Conservation (phyloP, 78 protist genomes). For the Dictyostelium citrinum region DNA sequence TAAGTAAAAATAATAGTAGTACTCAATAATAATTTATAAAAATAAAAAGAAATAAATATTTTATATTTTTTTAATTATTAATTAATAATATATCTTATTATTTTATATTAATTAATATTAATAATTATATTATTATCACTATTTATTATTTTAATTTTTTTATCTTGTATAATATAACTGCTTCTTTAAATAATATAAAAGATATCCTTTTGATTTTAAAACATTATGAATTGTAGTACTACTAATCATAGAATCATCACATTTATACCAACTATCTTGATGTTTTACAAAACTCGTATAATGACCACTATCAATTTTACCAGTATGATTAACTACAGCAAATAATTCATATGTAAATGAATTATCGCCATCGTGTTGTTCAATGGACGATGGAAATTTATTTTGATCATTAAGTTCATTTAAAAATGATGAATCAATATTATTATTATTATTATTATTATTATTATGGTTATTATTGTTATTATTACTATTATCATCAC, state of each 20-base stretch:
- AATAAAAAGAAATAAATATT: not conserved
- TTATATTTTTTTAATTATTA: not conserved
- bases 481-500: not conserved
- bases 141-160: not conserved
- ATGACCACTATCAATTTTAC: slow-evolving; percentile 79
- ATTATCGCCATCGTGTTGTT: not conserved
- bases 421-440: not conserved
- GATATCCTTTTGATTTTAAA: slow-evolving; percentile 59
- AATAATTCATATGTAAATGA: slow-evolving; percentile 56
- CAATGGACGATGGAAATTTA: not conserved
- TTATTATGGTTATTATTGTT: not conserved
- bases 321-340: slow-evolving; percentile 77
- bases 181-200: slow-evolving; percentile 55
- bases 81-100: too few relatives aligned
- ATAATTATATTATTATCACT: not conserved
- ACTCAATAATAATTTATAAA: not conserved
- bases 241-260: slow-evolving; percentile 73
- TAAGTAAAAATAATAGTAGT: not conserved
- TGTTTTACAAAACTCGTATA: slow-evolving; percentile 75
- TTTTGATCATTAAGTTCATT: not conserved
- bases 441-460: not conserved
- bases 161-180: slow-evolving; percentile 43
- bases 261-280: slow-evolving; percentile 64
- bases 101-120: not conserved
- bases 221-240: slow-evolving; percentile 52